These are phyloP conservation scores for Chionographis japonica DNA, from an alignment of 106 monocot species.

Conservation along the genomic window DNA sequence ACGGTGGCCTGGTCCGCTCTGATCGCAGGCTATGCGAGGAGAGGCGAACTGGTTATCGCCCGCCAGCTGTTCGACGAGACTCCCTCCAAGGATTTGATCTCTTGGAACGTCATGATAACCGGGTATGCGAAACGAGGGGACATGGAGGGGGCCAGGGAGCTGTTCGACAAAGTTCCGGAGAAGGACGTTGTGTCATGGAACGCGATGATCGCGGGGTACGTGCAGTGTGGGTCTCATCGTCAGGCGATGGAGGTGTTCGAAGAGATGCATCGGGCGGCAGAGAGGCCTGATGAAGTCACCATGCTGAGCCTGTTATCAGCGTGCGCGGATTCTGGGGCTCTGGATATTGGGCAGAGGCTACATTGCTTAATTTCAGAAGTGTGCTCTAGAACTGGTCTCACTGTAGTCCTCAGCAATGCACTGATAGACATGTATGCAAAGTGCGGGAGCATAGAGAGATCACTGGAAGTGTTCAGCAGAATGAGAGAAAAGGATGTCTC, in stretches of 20 bases:
- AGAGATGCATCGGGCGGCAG: slow-evolving; percentile 36
- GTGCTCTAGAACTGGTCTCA: slow-evolving; percentile 1
- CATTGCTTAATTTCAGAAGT: slow-evolving; percentile 33
- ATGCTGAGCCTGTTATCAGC: slow-evolving; percentile 50
- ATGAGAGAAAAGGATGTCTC: slow-evolving; percentile 59
- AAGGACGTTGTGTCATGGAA: slow-evolving; percentile 78
- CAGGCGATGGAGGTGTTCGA: slow-evolving; percentile 53
- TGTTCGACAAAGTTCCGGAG: slow-evolving; percentile 43
- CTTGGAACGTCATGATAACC: slow-evolving; percentile 79
- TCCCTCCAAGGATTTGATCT: slow-evolving; percentile 52
- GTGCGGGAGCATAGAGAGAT: slow-evolving; percentile 52
- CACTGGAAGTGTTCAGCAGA: slow-evolving; percentile 40
- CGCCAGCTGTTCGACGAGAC: slow-evolving; percentile 51
- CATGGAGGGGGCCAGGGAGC: slow-evolving; percentile 42
- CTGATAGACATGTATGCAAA: slow-evolving; percentile 83
- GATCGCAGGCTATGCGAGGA: slow-evolving; percentile 48
- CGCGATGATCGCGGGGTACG: slow-evolving; percentile 66
- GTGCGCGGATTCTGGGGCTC: slow-evolving; percentile 44
- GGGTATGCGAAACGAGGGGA: slow-evolving; percentile 47
- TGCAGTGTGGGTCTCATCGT: slow-evolving; percentile 22
- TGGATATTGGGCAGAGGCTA: slow-evolving; percentile 38
- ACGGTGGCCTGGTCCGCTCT: slow-evolving; percentile 60
- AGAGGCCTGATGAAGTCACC: slow-evolving; percentile 54
- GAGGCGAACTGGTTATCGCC: slow-evolving; percentile 39
- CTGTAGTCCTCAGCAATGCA: slow-evolving; percentile 37